phyloP scores from a whole-genome alignment of 2,329 filamentous ascomycete genomes.

The Aspergillus sergii region DNA sequence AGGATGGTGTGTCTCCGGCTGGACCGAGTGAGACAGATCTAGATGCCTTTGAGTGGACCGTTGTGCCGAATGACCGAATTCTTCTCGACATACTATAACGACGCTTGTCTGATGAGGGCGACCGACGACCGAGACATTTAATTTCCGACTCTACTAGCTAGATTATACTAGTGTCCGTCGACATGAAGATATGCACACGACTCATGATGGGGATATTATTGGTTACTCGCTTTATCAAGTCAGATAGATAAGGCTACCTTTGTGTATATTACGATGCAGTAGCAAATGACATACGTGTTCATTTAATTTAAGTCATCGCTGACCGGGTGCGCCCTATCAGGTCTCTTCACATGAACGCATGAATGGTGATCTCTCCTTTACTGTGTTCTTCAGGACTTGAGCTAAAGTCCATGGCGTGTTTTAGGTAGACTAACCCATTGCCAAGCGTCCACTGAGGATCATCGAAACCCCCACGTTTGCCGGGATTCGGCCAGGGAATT shows the following conservation, averaged over 20 bases:
- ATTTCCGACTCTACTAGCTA: neutral
- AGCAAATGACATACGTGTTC: neutral
- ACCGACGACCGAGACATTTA: neutral
- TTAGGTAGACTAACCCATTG: neutral
- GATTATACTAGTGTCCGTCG: neutral
- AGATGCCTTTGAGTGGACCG: neutral
- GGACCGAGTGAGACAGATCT: neutral
- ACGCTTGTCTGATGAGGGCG: neutral
- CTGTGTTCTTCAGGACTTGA: neutral
- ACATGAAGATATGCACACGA: neutral
- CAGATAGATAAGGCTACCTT: neutral
- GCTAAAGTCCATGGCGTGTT: neutral
- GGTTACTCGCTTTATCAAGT: neutral
- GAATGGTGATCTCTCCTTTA: neutral
- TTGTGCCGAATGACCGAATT: neutral
- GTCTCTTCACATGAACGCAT: neutral
- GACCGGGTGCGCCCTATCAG: neutral
- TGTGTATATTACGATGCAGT: neutral
- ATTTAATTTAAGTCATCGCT: neutral
- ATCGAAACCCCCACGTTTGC: neutral
- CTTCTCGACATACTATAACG: neutral
- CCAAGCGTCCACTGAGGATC: neutral
- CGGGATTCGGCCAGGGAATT: neutral
- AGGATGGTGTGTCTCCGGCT: neutral
- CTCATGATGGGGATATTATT: neutral